Percentiles rank a stretch among this genome's conserved stretches.
Evolutionary conservation across 306 rosid species (phyloP).

Genomic region (Corylus avellana): DNA sequence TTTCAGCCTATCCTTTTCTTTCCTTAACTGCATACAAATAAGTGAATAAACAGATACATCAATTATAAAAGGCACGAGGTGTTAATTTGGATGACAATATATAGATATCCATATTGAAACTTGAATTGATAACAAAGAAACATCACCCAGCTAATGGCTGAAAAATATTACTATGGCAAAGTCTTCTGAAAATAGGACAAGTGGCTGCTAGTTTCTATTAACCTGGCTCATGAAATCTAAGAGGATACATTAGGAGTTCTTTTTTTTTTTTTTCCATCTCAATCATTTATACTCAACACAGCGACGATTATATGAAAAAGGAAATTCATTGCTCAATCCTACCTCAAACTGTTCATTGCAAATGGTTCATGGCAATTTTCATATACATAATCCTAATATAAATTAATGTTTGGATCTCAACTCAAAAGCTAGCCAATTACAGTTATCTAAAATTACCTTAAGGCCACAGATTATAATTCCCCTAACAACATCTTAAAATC

Average conservation of each 20-base stretch:
- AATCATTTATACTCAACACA: background rate
- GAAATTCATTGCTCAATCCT: background rate
- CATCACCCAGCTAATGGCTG: background rate
- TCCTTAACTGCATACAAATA: slow-evolving; percentile 59
- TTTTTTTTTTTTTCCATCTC: background rate
- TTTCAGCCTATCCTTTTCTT: slow-evolving; percentile 56
- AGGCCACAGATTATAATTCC: background rate
- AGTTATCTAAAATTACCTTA: background rate
- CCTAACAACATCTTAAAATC: background rate
- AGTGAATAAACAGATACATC: background rate
- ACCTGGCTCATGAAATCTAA: background rate
- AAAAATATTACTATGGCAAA: background rate
- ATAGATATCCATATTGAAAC: background rate
- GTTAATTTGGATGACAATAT: background rate
- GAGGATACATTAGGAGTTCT: background rate
- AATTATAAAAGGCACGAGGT: background rate
- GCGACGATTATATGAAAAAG: background rate
- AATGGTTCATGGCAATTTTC: background rate
- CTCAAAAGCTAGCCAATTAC: background rate
- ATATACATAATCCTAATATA: background rate
- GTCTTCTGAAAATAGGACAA: background rate
- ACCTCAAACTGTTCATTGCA: background rate
- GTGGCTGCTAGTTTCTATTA: background rate
- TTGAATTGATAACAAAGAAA: background rate
- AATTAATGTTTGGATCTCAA: background rate